These are phyloP conservation scores for Ganoderma sp. DNA, from an alignment of 1,284 basidiomycete genomes.

Conservation along the genomic window DNA sequence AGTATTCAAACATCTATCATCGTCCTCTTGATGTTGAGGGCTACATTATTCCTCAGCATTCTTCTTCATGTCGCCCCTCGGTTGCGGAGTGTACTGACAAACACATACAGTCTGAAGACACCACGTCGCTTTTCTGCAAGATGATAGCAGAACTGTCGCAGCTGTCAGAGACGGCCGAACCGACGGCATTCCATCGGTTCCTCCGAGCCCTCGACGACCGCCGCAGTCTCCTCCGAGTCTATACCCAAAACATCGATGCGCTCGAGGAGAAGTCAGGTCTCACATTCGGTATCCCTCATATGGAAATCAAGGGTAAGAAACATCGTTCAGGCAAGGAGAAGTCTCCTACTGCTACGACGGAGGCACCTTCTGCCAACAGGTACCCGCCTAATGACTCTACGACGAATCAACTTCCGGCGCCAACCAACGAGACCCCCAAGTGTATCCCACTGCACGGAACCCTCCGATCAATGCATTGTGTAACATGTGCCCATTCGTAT, in stretches of 20 bases:
- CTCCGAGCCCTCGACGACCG: no score
- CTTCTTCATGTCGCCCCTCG: no score
- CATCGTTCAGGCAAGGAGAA: slow-evolving; percentile 47
- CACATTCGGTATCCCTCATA: slow-evolving; percentile 74
- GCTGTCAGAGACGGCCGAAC: slow-evolving; percentile 72
- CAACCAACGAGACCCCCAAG: slow-evolving; percentile 61
- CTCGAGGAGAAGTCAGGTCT: slow-evolving; percentile 87
- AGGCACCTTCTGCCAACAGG: background rate
- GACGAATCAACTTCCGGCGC: slow-evolving; percentile 49
- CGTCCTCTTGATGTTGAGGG: no score
- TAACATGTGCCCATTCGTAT: no score
- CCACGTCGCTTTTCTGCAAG: slow-evolving; percentile 82
- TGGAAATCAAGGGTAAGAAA: slow-evolving; percentile 58
- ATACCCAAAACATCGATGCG: no score
- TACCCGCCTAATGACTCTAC: slow-evolving; percentile 14
- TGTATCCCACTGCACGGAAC: no score
- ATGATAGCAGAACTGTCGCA: slow-evolving; percentile 87
- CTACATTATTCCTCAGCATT: no score
- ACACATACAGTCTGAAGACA: slow-evolving; percentile 64
- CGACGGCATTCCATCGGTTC: no score
- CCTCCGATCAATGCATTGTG: no score
- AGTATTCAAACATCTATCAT: no score
- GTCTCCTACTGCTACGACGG: slow-evolving; percentile 11
- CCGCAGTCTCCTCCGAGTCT: no score
- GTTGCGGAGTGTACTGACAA: slow-evolving; percentile 1